These are phyloP conservation scores for Phytophthora litchii DNA, from an alignment of 352 stramenopile genomes.

Conservation along the genomic window DNA sequence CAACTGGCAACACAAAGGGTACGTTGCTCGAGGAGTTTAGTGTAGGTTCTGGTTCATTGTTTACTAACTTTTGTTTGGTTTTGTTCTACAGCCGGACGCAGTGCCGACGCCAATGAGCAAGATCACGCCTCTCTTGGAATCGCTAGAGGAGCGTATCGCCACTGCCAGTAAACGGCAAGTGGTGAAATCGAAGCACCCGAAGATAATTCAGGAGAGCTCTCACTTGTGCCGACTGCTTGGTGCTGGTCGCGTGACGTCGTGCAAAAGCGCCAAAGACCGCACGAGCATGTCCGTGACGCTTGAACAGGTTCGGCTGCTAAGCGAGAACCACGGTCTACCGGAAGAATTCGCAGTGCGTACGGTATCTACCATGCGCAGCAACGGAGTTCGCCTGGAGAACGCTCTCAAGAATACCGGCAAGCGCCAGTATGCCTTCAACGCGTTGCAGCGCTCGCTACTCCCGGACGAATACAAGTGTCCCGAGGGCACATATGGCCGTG, in stretches of 20 bases:
- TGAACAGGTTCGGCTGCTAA: slow-evolving; percentile 84
- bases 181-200: slow-evolving; percentile 76
- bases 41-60: background rate
- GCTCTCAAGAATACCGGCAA: slow-evolving; percentile 81
- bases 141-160: slow-evolving; percentile 58
- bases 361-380: slow-evolving; percentile 79
- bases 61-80: slow-evolving; percentile 18
- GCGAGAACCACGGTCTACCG: slow-evolving; percentile 62
- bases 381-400: slow-evolving; percentile 74
- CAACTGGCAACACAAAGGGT: slow-evolving; percentile 45
- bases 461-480: slow-evolving; percentile 81
- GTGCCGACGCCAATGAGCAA: slow-evolving; percentile 53
- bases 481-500: slow-evolving; percentile 82
- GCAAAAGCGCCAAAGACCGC: slow-evolving; percentile 96
- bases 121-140: slow-evolving; percentile 48
- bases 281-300: slow-evolving; percentile 96
- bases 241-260: slow-evolving; percentile 92
- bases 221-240: slow-evolving; percentile 82
- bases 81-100: slow-evolving; percentile 37
- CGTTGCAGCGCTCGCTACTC: slow-evolving; percentile 75
- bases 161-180: slow-evolving; percentile 63
- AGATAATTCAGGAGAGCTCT: slow-evolving; percentile 78
- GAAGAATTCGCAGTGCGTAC: slow-evolving; percentile 64
- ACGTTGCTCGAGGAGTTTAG: slow-evolving; percentile 9
- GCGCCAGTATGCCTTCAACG: slow-evolving; percentile 79